Conservation (phyloP, 2,329 filamentous ascomycete species). For the Neophaeococcomyces aloes region DNA sequence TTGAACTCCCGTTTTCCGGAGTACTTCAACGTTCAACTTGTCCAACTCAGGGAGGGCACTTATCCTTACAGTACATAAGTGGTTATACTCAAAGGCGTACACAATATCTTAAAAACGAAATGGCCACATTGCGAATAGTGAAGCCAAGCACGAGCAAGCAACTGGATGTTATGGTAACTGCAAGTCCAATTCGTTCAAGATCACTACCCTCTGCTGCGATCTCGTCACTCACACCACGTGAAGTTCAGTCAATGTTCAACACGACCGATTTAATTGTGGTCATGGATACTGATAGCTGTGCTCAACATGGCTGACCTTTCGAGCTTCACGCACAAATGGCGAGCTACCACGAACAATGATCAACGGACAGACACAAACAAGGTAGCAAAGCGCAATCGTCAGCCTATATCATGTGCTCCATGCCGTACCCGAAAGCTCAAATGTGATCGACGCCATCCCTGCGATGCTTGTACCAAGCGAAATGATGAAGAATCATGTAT, state of each 20-base stretch:
- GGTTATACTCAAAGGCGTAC: no score
- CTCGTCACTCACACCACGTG: no score
- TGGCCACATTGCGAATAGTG: no score
- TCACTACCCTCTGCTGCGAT: no score
- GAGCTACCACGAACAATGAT: constrained; percentile 63
- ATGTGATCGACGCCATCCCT: constrained; percentile 31
- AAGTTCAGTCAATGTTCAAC: neutral
- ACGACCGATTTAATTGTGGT: neutral
- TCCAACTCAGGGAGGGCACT: no score
- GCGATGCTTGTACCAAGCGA: constrained; percentile 52
- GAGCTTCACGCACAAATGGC: constrained; percentile 19
- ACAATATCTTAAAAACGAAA: no score
- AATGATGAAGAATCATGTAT: constrained; percentile 70
- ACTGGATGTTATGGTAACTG: no score
- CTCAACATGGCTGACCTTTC: constrained; percentile 14
- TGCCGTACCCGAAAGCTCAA: constrained; percentile 35
- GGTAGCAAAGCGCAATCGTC: constrained; percentile 79
- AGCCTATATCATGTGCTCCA: constrained; percentile 56
- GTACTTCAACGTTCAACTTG: no score
- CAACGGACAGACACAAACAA: constrained; percentile 53
- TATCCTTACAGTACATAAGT: no score
- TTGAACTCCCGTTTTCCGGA: no score
- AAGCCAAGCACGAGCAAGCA: no score
- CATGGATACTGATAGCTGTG: neutral
- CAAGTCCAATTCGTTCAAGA: no score